Conservation (phyloP, 768 basidiomycete genomes). For the Boletus eberwhitei region DNA sequence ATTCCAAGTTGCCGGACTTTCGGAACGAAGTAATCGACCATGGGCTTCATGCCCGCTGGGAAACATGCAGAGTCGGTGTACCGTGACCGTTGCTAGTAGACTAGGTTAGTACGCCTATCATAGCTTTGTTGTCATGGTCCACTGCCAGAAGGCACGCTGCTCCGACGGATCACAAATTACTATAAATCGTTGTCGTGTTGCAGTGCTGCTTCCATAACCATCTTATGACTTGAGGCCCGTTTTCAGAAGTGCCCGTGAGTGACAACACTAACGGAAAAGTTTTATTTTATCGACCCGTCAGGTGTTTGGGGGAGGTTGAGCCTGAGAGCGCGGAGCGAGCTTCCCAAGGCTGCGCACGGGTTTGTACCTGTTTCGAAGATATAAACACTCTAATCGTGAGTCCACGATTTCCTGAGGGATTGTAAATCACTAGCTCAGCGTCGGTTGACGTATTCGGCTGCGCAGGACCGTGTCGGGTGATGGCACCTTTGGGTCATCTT, state of each 20-base stretch:
- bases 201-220: not conserved
- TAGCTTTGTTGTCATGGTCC: not conserved
- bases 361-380: not conserved
- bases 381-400: not conserved
- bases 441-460: slow-evolving; percentile 18
- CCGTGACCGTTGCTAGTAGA: not conserved
- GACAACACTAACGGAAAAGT: not conserved
- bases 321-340: not conserved
- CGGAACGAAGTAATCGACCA: not conserved
- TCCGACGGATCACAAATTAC: not conserved
- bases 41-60: not conserved
- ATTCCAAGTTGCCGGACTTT: not conserved
- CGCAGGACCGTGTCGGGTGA: not conserved
- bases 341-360: not conserved
- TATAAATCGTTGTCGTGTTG: not conserved
- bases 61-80: not conserved
- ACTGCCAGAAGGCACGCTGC: not conserved
- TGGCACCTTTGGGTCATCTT: not conserved
- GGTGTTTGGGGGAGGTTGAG: not conserved
- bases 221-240: not conserved
- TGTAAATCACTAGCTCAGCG: not conserved
- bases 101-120: not conserved
- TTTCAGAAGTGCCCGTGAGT: not conserved
- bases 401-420: not conserved
- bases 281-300: not conserved